phyloP scores from a whole-genome alignment of 768 basidiomycete species.

The Trametes coccinea region DNA sequence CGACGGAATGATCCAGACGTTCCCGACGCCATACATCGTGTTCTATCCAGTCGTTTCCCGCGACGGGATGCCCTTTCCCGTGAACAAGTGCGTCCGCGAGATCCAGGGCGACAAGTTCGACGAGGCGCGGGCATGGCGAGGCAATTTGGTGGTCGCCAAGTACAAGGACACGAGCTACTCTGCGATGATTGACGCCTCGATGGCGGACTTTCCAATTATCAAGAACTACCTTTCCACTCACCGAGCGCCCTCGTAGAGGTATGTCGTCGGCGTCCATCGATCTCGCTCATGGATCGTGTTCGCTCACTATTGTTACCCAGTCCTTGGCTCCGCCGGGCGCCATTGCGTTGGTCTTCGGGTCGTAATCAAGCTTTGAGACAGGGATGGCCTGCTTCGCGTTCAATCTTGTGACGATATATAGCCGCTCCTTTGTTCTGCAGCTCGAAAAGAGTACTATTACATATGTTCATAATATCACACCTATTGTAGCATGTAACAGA shows the following conservation, averaged over 20 bases:
- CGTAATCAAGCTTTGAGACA: neutral
- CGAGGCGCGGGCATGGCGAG: conserved; percentile 73
- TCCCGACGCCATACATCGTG: conserved; percentile 76
- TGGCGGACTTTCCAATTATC: conserved; percentile 81
- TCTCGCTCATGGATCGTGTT: conserved; percentile 14
- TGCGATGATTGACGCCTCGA: conserved; percentile 69
- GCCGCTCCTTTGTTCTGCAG: conserved; percentile 15
- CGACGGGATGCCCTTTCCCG: conserved; percentile 79
- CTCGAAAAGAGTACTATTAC: conserved; percentile 13
- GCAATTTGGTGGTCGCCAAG: conserved; percentile 78
- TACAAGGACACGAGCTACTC: conserved; percentile 49
- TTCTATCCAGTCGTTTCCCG: conserved; percentile 78
- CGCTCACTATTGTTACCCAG: conserved; percentile 18
- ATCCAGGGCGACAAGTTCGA: conserved; percentile 65
- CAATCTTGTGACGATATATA: neutral
- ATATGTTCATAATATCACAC: conserved; percentile 13
- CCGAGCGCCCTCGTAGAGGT: conserved; percentile 45
- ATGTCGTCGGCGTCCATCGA: conserved; percentile 1
- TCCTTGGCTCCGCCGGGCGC: neutral
- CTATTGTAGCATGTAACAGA: conserved; percentile 17
- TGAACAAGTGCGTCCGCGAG: conserved; percentile 75
- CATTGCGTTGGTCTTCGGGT: neutral
- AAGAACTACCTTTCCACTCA: conserved; percentile 78
- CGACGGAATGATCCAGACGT: conserved; percentile 79
- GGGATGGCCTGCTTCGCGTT: neutral